Evolutionary conservation across 352 stramenopile genomes (phyloP).

Genomic region (Globisporangium abappressorium): DNA sequence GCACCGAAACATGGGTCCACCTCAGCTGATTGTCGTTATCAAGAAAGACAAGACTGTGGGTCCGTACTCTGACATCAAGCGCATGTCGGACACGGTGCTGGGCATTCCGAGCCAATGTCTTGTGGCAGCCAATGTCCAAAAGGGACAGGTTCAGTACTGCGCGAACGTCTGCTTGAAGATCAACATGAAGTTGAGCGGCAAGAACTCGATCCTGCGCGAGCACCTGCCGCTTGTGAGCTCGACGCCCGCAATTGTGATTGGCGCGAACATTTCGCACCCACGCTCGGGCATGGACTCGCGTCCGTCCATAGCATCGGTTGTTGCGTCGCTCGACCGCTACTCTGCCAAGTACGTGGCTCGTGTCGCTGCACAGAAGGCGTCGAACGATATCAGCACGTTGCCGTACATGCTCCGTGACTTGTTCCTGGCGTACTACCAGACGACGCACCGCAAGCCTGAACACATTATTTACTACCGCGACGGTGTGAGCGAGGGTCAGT

Average conservation of each 20-base stretch:
- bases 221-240: background rate
- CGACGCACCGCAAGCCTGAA: background rate
- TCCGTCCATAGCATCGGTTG: background rate
- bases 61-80: background rate
- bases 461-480: conserved; percentile 1
- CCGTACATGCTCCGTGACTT: background rate
- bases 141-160: background rate
- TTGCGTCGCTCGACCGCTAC: background rate
- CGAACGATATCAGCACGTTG: background rate
- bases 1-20: background rate
- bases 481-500: background rate
- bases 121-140: background rate
- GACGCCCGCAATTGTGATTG: background rate
- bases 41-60: background rate
- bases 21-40: background rate
- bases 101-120: background rate
- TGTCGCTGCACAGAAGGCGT: background rate
- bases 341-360: background rate
- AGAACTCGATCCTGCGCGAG: background rate
- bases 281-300: background rate
- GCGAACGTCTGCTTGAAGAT: conserved; percentile 1
- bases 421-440: background rate
- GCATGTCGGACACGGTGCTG: background rate
- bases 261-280: background rate
- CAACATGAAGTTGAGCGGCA: background rate